Percentiles rank a stretch among this genome's conserved stretches.
Conservation (phyloP, 2,329 filamentous ascomycete species). For the Paracoccidioides lutzii region DNA sequence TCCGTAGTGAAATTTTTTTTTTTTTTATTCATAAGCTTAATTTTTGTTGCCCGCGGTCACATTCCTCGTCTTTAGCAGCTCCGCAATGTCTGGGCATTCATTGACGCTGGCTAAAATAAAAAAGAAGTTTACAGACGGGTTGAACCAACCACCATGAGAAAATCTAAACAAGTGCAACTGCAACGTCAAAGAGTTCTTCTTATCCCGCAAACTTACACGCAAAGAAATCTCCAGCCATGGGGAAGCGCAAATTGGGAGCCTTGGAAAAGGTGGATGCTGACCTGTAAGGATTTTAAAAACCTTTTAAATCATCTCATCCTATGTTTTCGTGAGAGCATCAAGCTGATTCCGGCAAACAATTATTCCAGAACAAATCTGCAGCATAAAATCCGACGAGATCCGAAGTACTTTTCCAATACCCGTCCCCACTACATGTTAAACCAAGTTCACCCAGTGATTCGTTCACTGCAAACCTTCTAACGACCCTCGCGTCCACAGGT, state of each 20-base stretch:
- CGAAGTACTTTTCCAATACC: slow-evolving; percentile 43
- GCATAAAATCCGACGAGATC: slow-evolving; percentile 82
- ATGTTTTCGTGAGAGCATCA: not conserved
- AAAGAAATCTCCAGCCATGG: slow-evolving; percentile 39
- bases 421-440: not conserved
- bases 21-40: too few relatives aligned
- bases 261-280: slow-evolving; percentile 93
- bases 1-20: not conserved
- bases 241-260: slow-evolving; percentile 78
- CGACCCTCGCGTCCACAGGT: slow-evolving; percentile 35
- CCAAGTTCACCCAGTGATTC: not conserved
- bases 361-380: slow-evolving; percentile 60
- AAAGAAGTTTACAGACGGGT: not conserved
- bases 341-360: slow-evolving; percentile 13
- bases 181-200: slow-evolving; percentile 64
- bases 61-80: too few relatives aligned
- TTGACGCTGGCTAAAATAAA: not conserved
- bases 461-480: not conserved
- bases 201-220: slow-evolving; percentile 31
- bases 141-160: not conserved
- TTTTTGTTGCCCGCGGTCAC: too few relatives aligned
- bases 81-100: too few relatives aligned
- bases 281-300: slow-evolving; percentile 39
- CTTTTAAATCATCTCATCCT: slow-evolving; percentile 6
- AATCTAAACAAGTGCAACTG: not conserved